phyloP scores from a whole-genome alignment of 805 yeast species.

The Yamadazyma nakazawae region DNA sequence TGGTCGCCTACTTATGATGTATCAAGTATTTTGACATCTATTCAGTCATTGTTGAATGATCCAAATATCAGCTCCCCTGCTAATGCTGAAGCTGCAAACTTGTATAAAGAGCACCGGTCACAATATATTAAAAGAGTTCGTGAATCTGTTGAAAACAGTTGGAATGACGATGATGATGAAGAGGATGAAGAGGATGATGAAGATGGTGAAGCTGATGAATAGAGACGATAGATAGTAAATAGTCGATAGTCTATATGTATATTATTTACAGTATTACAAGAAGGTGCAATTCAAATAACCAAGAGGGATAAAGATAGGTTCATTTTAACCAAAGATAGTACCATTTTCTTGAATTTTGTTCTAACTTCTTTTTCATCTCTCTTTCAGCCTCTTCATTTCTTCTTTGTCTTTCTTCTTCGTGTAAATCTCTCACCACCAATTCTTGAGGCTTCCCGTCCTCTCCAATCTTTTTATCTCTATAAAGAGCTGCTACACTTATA shows the following conservation, averaged over 20 bases:
- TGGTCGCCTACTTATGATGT: constrained; percentile 99
- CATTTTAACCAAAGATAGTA: constrained; percentile 50
- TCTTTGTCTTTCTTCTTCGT: constrained; percentile 28
- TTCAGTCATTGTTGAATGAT: constrained; percentile 88
- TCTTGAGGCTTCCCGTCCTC: constrained; percentile 43
- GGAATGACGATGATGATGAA: constrained; percentile 77
- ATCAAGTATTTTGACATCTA: constrained; percentile 87
- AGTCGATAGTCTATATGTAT: neutral
- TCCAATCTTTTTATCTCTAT: constrained; percentile 52
- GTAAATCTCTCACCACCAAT: constrained; percentile 35
- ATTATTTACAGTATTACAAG: neutral
- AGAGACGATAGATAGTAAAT: neutral
- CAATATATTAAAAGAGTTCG: constrained; percentile 90
- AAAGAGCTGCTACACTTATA: constrained; percentile 49
- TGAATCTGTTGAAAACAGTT: constrained; percentile 90
- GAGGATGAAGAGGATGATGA: constrained; percentile 42
- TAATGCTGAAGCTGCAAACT: constrained; percentile 94
- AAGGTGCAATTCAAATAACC: neutral
- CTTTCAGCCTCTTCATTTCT: constrained; percentile 17
- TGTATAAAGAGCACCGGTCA: constrained; percentile 90
- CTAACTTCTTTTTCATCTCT: constrained; percentile 8
- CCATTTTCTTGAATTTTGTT: constrained; percentile 34
- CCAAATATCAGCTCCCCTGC: constrained; percentile 98
- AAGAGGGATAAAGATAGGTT: neutral
- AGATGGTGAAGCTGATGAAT: constrained; percentile 15